Conservation (phyloP, 1,284 basidiomycete genomes). For the Ceratobasidium sp. region DNA sequence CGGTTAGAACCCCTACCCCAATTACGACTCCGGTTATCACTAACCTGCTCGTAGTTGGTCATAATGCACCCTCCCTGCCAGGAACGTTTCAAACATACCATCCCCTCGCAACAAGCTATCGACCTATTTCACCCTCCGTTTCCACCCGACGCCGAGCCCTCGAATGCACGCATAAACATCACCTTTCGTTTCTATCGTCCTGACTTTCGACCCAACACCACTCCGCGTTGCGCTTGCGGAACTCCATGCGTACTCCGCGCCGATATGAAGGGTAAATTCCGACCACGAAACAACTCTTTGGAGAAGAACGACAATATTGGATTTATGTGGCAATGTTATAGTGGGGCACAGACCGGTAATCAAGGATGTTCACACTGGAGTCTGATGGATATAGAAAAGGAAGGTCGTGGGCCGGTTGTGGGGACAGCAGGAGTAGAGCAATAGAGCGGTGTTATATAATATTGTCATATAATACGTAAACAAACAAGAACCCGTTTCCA, state of each 20-base stretch:
- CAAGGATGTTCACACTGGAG: constrained; percentile 88
- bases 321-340: constrained; percentile 92
- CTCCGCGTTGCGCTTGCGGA: constrained; percentile 83
- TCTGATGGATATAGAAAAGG: constrained; percentile 79
- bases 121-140: constrained; percentile 80
- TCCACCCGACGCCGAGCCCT: constrained; percentile 63
- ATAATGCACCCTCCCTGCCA: constrained; percentile 95
- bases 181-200: constrained; percentile 90
- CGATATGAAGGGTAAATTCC: constrained; percentile 49
- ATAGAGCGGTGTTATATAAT: not conserved
- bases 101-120: constrained; percentile 81
- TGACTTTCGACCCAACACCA: constrained; percentile 80
- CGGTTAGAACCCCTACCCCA: constrained; percentile 63
- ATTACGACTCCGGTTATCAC: constrained; percentile 7
- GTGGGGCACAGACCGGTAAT: constrained; percentile 83
- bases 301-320: constrained; percentile 59
- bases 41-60: constrained; percentile 65
- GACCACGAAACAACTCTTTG: not conserved
- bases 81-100: constrained; percentile 87
- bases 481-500: not conserved
- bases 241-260: constrained; percentile 56
- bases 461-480: constrained; percentile 9
- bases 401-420: constrained; percentile 71
- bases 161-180: constrained; percentile 86
- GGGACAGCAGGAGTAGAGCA: constrained; percentile 1